Conservation (phyloP, 23 red algal genomes). For the Gracilaria vermiculophylla region DNA sequence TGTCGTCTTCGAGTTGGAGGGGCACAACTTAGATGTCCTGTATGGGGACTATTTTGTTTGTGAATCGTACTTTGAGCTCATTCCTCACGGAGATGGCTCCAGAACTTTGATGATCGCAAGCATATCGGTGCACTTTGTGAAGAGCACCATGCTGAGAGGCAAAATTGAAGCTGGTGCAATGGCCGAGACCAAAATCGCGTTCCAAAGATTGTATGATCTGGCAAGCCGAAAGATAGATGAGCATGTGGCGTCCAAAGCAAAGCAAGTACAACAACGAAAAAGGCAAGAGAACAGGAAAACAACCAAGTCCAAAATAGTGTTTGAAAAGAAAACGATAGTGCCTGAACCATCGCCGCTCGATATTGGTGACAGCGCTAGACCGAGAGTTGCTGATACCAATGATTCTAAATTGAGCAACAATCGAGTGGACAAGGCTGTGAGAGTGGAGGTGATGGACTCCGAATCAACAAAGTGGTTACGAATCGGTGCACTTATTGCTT, state of each 20-base stretch:
- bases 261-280: not conserved
- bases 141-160: constrained; percentile 38
- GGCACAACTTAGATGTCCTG: constrained; percentile 70
- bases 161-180: constrained; percentile 64
- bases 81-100: constrained; percentile 30
- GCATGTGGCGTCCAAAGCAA: not conserved
- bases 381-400: not conserved
- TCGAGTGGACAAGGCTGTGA: not conserved
- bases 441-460: constrained; percentile 38
- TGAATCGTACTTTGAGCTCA: constrained; percentile 62
- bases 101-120: constrained; percentile 48
- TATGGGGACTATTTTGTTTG: constrained; percentile 56
- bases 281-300: not conserved
- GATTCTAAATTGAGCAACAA: not conserved
- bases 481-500: constrained; percentile 10
- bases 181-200: constrained; percentile 46
- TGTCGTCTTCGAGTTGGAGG: constrained; percentile 31
- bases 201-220: constrained; percentile 31
- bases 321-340: not conserved
- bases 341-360: not conserved
- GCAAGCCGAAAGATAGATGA: constrained; percentile 28
- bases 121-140: constrained; percentile 56
- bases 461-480: constrained; percentile 46
- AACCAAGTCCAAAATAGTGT: not conserved
- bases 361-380: not conserved